phyloP scores from a whole-genome alignment of 164 flowering plant genomes.

The Aristolochia californica region DNA sequence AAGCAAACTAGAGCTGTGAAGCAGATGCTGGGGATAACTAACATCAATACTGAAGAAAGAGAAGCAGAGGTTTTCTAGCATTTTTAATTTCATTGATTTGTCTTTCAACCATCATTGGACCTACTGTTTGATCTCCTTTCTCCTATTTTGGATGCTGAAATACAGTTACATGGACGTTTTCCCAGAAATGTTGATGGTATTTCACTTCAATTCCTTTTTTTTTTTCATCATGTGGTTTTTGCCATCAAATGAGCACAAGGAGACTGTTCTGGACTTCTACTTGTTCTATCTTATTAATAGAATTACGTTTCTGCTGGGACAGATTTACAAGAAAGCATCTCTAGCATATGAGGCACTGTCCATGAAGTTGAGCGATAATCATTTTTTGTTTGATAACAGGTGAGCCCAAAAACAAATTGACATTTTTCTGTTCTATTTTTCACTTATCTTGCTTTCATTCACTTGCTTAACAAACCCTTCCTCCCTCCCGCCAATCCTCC shows the following conservation, averaged over 20 bases:
- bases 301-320: conserved; percentile 12
- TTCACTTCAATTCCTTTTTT: no score
- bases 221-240: no score
- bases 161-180: not conserved
- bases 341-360: conserved; percentile 74
- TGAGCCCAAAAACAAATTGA: conserved; percentile 13
- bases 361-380: conserved; percentile 55
- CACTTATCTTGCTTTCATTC: no score
- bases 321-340: conserved; percentile 70
- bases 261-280: no score
- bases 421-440: no score
- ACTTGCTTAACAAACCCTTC: no score
- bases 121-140: not conserved
- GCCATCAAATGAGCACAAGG: no score
- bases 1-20: conserved; percentile 50
- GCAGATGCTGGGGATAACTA: conserved; percentile 59
- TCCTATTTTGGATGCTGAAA: not conserved
- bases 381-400: conserved; percentile 68
- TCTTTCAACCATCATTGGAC: not conserved
- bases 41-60: conserved; percentile 50
- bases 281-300: conserved; percentile 2
- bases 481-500: no score
- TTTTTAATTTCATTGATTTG: not conserved
- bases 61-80: conserved; percentile 53
- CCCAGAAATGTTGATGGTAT: no score